Base-by-base conservation (phyloP, 176 grass and related monocot genomes). In the Sorghum bicolor region DNA sequence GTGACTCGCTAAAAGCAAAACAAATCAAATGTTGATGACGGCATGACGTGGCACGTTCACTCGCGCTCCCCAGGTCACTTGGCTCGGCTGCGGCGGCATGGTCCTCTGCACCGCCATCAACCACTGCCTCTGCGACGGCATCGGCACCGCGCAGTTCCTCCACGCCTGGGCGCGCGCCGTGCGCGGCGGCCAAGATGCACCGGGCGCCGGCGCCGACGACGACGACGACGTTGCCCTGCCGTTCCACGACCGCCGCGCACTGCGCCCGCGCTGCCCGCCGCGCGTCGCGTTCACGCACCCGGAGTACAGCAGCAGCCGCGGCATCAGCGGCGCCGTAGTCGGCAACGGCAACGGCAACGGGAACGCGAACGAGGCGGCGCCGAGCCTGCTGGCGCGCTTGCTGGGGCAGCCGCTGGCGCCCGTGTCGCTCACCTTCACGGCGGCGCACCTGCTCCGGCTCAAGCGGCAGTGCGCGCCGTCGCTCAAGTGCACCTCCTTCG, bases 121-220 rank as follows among this genome's bases (percentile, higher is more conserved):
- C 87, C 96, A 98, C 87, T 95, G 96, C 76, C 83, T 98, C 73
- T 94, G 93, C 67, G 96, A 98, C 75, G 96, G 93, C 72, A 81
- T 98, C 37, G 96, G 90, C 19, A 88, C 93, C 31, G 89, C 96
- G 22, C 89, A 95, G 48, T 98, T 98, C 55, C 93, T 98, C 55
- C 85, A 94, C 31, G 91, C 96, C 19, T 95, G 96, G 93, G 96
- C 93, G 13, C 83, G 67, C 9, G 78, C 85, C 80, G 83, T 85
- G 17, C 79, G 65, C 65, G 22, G 22, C 63, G 63, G 39, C 45
- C 7, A 16, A n/a, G 39, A 12, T 5, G 69, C 69, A 43, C 69
- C n/a, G 69, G 38, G 15, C 68, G 36, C 34, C 36, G 34, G 3
- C 30, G 16, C 4, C 79, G 29, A 0, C 22, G 43, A 20, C 16